Base-by-base conservation (phyloP, 352 stramenopile genomes). In the Pythium grandisporangium region DNA sequence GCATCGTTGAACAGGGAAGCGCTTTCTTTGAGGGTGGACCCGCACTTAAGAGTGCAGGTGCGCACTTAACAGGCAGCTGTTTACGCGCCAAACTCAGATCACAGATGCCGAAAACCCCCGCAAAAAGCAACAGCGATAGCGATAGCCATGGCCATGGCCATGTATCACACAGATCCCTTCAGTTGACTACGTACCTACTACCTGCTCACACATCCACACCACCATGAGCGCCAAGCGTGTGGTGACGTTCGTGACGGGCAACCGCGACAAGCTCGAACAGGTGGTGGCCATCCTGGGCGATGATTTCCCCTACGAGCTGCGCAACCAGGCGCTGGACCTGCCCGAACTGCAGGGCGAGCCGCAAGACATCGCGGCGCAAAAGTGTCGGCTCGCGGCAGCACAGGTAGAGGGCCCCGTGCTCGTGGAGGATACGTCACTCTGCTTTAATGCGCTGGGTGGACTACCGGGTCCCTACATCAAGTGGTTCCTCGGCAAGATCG, bases 381-480 rank as follows among this genome's bases (percentile, higher is more conserved):
- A 99, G 63, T 98, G 95, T 55, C 55, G 56, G 7, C 63, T 97
- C 16, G 95, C 95, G 10, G 77, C 84, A 16, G 53, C 89, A 44
- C 49, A 93, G 55, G 66, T 96, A 30, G 49, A 80, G 25, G 92
- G 94, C 7, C 65, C 93, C 5, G 90, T 97, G 36, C 83, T 98
- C 27, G 93, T 96, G 20, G 95, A 98, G 65, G 95, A 99, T 68
- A 98, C 93, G 30, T 96, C 83, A 37, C 68, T 99, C 5, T 98
- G 94, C 71, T 98, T 98, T 64, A 96, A 97, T 56, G 95, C 93
- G 38, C 74, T 99, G 5, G 61, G 83, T 29, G 94, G 86, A 0
- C 78, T 99, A 1, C 95, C 95, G 0, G 95, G 95, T 0, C 90
- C 93, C 20, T 99, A 99, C 71, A 96, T 98, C 53, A 99, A 98